Evolutionary conservation across 441 rosid genomes (phyloP), one percentile per base, ranked within the genome.

Genomic region (Kokia cookei): DNA sequence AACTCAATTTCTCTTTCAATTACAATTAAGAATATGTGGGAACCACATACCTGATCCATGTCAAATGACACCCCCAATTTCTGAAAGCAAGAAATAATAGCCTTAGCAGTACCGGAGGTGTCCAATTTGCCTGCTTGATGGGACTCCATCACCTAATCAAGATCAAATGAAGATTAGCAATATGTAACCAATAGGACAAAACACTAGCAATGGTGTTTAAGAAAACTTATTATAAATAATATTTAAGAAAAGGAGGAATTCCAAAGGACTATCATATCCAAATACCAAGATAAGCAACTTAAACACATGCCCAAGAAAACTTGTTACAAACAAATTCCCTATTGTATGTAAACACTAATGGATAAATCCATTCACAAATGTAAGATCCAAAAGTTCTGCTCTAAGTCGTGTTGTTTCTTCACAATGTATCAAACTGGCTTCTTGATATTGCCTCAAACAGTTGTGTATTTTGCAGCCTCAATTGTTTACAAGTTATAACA

Each of bases 91-190:
- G 98, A 88, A 62, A 93, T 90, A 13, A 91, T 97, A 72, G 96
- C 96, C 88, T 93, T 93, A 47, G 99, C 99, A 68, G 98, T 94
- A 77, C 97, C 98, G n/a, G 98, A 94, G 4, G 89, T 86, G 82
- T 94, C 98, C 84, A 90, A 42, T 82, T 94, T 94, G 73, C 93
- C 78, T 60, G 97, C 79, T 86, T 94, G 97, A 84, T 94, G 99
- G 71, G 99, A 94, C 79, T 94, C 99, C 97, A 91, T 80, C 75
- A 93, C 99, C 99, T 94, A 58, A 55, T 26, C n/a, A 59, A 59
- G 37, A 59, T 27, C 26, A n/a, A 15, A 29, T 15, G 43, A 62
- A 62, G 66, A 35, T 35, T 35, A 62, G 22, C 26, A 32, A 3
- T 37, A 24, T n/a, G 1, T 1, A 37, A 62, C 7, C 45, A 62